Evolutionary conservation across 345 rosid genomes (phyloP).

Genomic region (Eucalyptus erythrocorys): DNA sequence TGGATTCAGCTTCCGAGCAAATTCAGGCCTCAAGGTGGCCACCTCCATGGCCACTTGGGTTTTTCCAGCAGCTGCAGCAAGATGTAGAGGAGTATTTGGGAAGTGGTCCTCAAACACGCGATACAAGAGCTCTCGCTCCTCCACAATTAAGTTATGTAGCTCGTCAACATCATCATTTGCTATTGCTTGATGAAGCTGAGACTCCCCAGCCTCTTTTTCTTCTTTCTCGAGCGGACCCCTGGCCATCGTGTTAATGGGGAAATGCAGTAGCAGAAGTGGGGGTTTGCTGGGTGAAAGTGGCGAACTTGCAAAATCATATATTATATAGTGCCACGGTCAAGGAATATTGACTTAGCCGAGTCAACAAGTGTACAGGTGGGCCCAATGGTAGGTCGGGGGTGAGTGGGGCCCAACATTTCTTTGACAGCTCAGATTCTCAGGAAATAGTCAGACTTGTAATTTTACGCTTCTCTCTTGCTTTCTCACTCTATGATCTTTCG

Average conservation of each 20-base stretch:
- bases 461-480: no score
- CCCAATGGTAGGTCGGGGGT: neutral
- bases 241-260: neutral
- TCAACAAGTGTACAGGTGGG: neutral
- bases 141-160: neutral
- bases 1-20: neutral
- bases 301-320: neutral
- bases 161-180: neutral
- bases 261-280: neutral
- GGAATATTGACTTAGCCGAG: neutral
- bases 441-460: no score
- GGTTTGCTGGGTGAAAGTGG: neutral
- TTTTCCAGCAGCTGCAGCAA: fast-evolving
- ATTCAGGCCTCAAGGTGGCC: neutral
- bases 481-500: no score
- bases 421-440: no score
- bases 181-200: neutral
- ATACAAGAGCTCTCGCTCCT: neutral
- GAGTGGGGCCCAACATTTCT: neutral
- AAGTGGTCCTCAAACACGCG: fast-evolving
- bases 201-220: neutral
- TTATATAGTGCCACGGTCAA: neutral
- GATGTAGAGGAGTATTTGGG: neutral
- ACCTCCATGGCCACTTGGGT: neutral
- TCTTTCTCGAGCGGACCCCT: neutral